Base-by-base conservation (phyloP, 2,329 filamentous ascomycete genomes). In the Hymenoscyphus infarciens region DNA sequence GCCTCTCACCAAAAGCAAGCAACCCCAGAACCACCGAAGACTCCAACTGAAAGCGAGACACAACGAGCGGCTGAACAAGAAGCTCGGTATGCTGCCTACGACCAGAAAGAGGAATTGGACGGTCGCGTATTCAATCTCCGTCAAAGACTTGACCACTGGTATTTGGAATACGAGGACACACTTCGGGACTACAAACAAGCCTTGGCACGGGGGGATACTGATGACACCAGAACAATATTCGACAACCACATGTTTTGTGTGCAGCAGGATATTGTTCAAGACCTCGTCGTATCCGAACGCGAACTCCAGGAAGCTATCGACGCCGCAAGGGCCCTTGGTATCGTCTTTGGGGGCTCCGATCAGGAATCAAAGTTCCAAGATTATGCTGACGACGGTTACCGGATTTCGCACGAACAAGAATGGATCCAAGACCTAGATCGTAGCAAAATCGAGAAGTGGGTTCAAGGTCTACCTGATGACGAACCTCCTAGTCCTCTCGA, bases 351-450 rank as follows among this genome's bases (percentile, higher is more conserved):
- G 31, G 29, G 54, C 10, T 5, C 25, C 3, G 64, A 67, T 8
- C 65, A 66, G 59, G 61, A 63, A 22, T 68, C 67, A 2, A 35
- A 61, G 0, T 69, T 69, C 56, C 29, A 8, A 1, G 62, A 66
- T 33, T 22, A 61, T 49, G 22, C 29, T 3, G 61, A 69, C 27
- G 68, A 69, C 42, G 68, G 66, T 5, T 69, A 69, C 53, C 57
- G 53, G n/a, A 56, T 61, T 13, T 69, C 67, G 0, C 56, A 63
- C 19, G 68, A 69, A 55, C 45, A 54, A 8, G 60, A 59, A 7
- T 60, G 61, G 15, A 57, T 64, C 11, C 16, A n/a, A 2, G 11
- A 58, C 15, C 60, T 68, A 5, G 67, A 69, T 59, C 60, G 65
- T 6, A 56, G 55, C 13, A 29, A 53, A 19, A 68, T 69, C 25